Base-by-base conservation (phyloP, 2,329 filamentous ascomycete species). In the Aspergillus cejpii region DNA sequence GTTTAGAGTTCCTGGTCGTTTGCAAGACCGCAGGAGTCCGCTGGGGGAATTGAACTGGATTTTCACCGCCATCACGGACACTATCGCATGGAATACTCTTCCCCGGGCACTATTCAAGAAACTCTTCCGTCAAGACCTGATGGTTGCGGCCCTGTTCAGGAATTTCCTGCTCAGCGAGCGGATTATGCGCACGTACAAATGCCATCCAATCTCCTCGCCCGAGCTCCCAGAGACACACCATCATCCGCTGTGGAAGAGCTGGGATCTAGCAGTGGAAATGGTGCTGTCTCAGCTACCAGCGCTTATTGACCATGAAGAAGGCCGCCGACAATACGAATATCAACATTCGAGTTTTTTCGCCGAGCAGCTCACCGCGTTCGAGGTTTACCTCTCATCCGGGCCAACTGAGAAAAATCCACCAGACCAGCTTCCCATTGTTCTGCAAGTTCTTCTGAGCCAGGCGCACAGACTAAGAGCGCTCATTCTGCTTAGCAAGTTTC, bases 21-120 rank as follows among this genome's bases (percentile, higher is more conserved):
- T 97, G 33, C 91, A 95, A 61, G 92, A 98, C 68, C 80, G 92
- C 48, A 79, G 92, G 60, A 97, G 92, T 39, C 92, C 92, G 6
- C 77, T 98, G 26, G 92, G 92, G 50, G 92, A 98, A 69, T 74
- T 98, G 11, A 98, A 98, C 61, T 98, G 92, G 92, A 98, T 98
- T 27, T 97, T 98, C 62, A 98, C 92, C 0, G 92, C 92, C 43
- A 97, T 98, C 53, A 98, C 92, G 0, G 92, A 98, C 64, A 97
- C 91, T 1, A 98, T 98, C 58, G 92, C 92, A 0, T 98, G 92
- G 92, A 97, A 94, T 24, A 94, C 88, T 4, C 72, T 98, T 3
- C 87, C 90, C 2, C 84, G 91, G 37, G 81, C 89, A 15, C 73
- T 96, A 8, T 98, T 98, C 70, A 90, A 94, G 67, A 95, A 95